Conservation (phyloP, 768 basidiomycete genomes). For the Tulasnella sp. region DNA sequence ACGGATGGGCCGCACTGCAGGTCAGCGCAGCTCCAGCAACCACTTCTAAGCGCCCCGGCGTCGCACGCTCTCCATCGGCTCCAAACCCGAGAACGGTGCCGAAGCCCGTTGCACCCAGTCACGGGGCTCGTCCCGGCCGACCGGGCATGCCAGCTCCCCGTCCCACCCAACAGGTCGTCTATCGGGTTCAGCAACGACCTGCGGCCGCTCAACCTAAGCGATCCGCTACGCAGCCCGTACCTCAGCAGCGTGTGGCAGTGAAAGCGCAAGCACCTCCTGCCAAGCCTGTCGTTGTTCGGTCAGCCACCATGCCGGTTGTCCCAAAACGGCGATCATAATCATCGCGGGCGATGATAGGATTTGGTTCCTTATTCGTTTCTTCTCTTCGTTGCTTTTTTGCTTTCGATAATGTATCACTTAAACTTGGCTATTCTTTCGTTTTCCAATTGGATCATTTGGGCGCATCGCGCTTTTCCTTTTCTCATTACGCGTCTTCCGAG, state of each 20-base stretch:
- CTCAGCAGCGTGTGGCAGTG: constrained; percentile 4
- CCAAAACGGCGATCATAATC: constrained; percentile 4
- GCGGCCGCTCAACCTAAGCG: not conserved
- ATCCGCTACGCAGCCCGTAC: constrained; percentile 5
- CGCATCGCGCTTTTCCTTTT: not conserved
- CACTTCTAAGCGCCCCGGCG: not conserved
- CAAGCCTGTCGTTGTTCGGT: constrained; percentile 3
- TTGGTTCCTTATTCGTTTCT: not conserved
- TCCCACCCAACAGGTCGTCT: constrained; percentile 1
- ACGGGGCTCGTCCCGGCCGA: not conserved
- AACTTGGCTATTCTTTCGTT: not conserved
- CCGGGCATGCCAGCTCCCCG: not conserved
- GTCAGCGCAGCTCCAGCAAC: not conserved
- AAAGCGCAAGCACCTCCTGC: not conserved
- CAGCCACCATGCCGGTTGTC: not conserved
- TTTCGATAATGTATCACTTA: constrained; percentile 1
- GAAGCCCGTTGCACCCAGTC: not conserved
- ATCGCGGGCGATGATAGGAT: constrained; percentile 3
- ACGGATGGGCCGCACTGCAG: constrained; percentile 7
- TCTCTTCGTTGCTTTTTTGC: not conserved
- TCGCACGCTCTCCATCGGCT: constrained; percentile 2
- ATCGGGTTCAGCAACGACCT: not conserved
- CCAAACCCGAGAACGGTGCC: not conserved
- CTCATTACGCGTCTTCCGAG: not conserved
- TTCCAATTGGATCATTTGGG: not conserved